A percentile compares a stretch with the other conserved stretches of the same genome.
These are phyloP conservation scores for Cicer judaicum DNA, from an alignment of 306 rosid species.

Conservation along the genomic window DNA sequence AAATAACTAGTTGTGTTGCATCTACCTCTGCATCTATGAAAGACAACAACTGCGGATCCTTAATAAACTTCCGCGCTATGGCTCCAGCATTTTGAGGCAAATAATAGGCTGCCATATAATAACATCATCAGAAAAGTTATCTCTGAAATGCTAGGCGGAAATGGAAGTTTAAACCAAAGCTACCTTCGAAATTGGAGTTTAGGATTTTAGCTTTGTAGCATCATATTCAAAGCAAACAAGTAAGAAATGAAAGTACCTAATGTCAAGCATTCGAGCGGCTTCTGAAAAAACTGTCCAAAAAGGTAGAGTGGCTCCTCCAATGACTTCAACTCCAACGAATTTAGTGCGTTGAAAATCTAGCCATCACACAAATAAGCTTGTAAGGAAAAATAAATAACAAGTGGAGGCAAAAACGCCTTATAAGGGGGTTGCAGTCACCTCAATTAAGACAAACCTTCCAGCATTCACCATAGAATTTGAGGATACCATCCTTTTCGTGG, in stretches of 20 bases:
- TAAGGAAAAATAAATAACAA: slow-evolving; percentile 37
- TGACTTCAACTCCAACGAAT: slow-evolving; percentile 92
- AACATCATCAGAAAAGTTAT: slow-evolving; percentile 36
- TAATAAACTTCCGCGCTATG: slow-evolving; percentile 83
- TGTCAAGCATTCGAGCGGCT: slow-evolving; percentile 88
- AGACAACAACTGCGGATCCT: slow-evolving; percentile 82
- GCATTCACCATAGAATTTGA: slow-evolving; percentile 84
- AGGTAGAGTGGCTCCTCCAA: slow-evolving; percentile 98
- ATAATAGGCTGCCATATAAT: slow-evolving; percentile 73
- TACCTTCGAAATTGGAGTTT: slow-evolving; percentile 20
- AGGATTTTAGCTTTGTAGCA: slow-evolving; percentile 12
- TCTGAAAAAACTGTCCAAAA: slow-evolving; percentile 90
- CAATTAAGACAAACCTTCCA: slow-evolving; percentile 84
- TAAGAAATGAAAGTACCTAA: slow-evolving; percentile 62
- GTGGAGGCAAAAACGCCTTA: slow-evolving; percentile 47
- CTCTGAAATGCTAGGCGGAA: neutral
- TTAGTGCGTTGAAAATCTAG: slow-evolving; percentile 88
- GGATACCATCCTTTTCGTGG: slow-evolving; percentile 87
- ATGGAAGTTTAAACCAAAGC: neutral
- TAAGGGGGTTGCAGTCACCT: slow-evolving; percentile 53
- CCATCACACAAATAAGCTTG: slow-evolving; percentile 44
- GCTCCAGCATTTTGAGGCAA: slow-evolving; percentile 96
- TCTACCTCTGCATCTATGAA: slow-evolving; percentile 96
- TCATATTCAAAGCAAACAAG: slow-evolving; percentile 18
- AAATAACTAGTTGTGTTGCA: slow-evolving; percentile 40